Base-by-base conservation (phyloP, 768 basidiomycete genomes). In the Kwoniella shandongensis region DNA sequence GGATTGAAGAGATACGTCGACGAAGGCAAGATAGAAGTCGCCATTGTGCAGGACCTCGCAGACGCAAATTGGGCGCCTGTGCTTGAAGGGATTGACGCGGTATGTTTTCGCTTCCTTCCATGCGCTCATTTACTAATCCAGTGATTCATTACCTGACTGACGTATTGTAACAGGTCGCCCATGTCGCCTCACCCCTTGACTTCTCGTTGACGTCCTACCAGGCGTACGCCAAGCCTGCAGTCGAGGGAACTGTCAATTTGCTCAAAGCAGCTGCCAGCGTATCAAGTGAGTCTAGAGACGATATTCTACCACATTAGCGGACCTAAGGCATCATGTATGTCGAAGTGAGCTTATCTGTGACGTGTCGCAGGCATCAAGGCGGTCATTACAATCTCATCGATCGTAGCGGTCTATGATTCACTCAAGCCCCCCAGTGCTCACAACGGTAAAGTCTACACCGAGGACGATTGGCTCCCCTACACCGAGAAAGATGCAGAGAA, bases 391-490 rank as follows among this genome's bases (percentile, higher is more conserved):
- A 59, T 65, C 22, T 66, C 64, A 4, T 68, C 66, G 0, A 63
- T 66, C 36, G 61, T 59, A 2, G 54, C 73, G 2, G 47, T 69
- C 32, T 61, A 59, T 2, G 59, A 66, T 50, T 54, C 51, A 38
- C 25, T 39, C 49, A 54, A 44, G 18, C 65, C 67, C 8, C 29
- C 44, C 20, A 30, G 49, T 10, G 51, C 60, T 27, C 65, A 69
- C 23, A 50, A 22, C 10, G 63, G 55, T 30, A 57, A 44, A 42
- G 52, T 57, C 6, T 70, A 68, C 57, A 72, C 65, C 45, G 67
- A 74, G 52, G 51, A 69, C 13, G 73, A 74, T 52, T 70, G 73
- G 68, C 49, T 61, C 15, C 56, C 66, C 1, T 30, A 54, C 39
- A 65, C 66, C 38, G 62, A 70, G 25, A 57, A 66, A 38, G 55